Evolutionary conservation across 805 yeast genomes (phyloP).

Genomic region (Ogataea glucozyma): DNA sequence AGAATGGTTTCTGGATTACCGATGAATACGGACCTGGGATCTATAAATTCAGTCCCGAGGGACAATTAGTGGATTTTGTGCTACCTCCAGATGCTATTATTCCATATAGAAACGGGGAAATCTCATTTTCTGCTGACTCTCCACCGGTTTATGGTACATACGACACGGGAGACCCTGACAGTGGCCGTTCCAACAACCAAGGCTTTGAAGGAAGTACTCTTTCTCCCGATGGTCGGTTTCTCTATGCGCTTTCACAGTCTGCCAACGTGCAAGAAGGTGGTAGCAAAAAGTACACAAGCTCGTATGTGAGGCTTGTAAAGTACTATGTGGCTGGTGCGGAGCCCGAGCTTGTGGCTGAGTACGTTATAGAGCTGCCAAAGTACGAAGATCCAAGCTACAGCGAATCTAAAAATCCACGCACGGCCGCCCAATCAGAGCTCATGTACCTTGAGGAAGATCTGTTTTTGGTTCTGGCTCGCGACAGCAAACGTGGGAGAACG

Average conservation of each 20-base stretch:
- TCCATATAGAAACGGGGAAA: conserved; percentile 28
- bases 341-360: conserved; percentile 30
- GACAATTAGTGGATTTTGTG: conserved; percentile 29
- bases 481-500: conserved; percentile 30
- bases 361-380: conserved; percentile 32
- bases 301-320: conserved; percentile 30
- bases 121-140: conserved; percentile 31
- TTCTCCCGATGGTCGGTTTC: conserved; percentile 33
- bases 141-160: conserved; percentile 30
- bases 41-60: conserved; percentile 30
- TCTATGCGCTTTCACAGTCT: conserved; percentile 32
- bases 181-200: conserved; percentile 34
- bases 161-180: conserved; percentile 28
- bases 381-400: conserved; percentile 23
- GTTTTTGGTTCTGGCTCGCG: conserved; percentile 34
- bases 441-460: conserved; percentile 30
- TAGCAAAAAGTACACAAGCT: conserved; percentile 22
- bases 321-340: conserved; percentile 28
- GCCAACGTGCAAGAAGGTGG: conserved; percentile 38
- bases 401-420: conserved; percentile 27
- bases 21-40: conserved; percentile 38
- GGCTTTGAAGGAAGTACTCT: conserved; percentile 36
- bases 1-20: conserved; percentile 36
- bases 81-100: conserved; percentile 33
- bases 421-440: conserved; percentile 37